Evolutionary conservation across 78 protist species (phyloP).

Genomic region (Anaeramoeba ignava): DNA sequence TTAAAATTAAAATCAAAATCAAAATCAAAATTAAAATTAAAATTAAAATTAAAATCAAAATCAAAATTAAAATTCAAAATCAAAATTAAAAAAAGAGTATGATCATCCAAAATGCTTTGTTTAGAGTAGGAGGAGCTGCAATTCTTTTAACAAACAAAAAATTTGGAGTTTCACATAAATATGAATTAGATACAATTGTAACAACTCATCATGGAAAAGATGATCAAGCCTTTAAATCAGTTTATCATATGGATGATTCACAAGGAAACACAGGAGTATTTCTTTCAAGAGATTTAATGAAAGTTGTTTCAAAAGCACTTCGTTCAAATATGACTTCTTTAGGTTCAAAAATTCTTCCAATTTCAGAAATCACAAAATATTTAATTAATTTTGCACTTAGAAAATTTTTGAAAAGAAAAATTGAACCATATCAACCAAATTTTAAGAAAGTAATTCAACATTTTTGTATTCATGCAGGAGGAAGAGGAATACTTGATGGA

Average conservation of each 20-base stretch:
- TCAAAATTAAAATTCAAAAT: no score
- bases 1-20: no score
- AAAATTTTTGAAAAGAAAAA: no score
- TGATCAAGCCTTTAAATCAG: conserved; percentile 41
- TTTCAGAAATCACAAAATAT: conserved; percentile 50
- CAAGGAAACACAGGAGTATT: conserved; percentile 55
- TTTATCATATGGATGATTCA: conserved; percentile 52
- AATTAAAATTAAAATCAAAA: no score
- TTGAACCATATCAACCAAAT: conserved; percentile 40
- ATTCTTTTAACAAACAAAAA: conserved; percentile 44
- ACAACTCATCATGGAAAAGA: conserved; percentile 29
- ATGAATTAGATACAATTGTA: no score
- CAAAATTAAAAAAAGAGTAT: neutral
- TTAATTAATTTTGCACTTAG: conserved; percentile 9
- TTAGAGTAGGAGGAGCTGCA: conserved; percentile 65
- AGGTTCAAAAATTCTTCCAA: conserved; percentile 64
- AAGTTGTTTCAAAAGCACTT: conserved; percentile 47
- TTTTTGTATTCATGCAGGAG: conserved; percentile 72
- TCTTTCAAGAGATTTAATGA: conserved; percentile 40
- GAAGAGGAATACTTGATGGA: conserved; percentile 67
- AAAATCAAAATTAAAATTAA: no score
- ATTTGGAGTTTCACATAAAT: neutral
- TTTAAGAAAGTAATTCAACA: conserved; percentile 49
- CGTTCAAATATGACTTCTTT: conserved; percentile 53
- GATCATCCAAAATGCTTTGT: neutral